Conservation (phyloP, 352 stramenopile genomes). For the Phytophthora agathidicida region DNA sequence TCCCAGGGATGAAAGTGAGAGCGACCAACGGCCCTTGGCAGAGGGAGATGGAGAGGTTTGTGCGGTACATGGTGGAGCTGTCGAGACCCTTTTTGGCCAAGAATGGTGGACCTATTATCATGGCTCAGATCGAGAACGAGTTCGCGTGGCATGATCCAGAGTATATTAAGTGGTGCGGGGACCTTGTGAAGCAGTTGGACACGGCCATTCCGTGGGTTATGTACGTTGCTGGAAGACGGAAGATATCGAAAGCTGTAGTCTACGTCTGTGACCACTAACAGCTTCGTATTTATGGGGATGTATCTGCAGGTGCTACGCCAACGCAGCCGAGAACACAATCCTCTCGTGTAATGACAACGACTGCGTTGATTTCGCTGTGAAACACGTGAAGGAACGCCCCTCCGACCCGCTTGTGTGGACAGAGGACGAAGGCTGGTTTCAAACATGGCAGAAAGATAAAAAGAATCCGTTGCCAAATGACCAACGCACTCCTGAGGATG, state of each 20-base stretch:
- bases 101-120: slow-evolving; percentile 71
- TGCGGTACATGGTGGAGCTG: slow-evolving; percentile 66
- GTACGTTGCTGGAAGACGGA: slow-evolving; percentile 35
- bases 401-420: slow-evolving; percentile 74
- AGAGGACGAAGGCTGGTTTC: slow-evolving; percentile 78
- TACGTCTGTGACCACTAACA: not conserved
- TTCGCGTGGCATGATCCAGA: slow-evolving; percentile 53
- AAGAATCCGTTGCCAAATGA: slow-evolving; percentile 41
- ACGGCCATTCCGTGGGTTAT: slow-evolving; percentile 79
- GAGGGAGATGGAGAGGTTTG: slow-evolving; percentile 65
- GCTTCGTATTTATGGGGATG: not conserved
- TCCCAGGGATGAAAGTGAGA: slow-evolving; percentile 51
- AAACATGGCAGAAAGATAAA: slow-evolving; percentile 57
- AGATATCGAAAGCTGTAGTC: not conserved
- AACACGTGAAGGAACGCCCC: slow-evolving; percentile 45
- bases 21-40: slow-evolving; percentile 50
- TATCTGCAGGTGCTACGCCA: slow-evolving; percentile 68
- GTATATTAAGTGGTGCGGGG: slow-evolving; percentile 63
- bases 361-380: slow-evolving; percentile 63
- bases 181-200: slow-evolving; percentile 54
- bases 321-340: slow-evolving; percentile 70
- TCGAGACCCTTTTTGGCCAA: slow-evolving; percentile 67
- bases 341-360: slow-evolving; percentile 71
- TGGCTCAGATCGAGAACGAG: slow-evolving; percentile 80
- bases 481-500: slow-evolving; percentile 51